Percentiles rank a stretch among this genome's conserved stretches.
phyloP scores from a whole-genome alignment of 2,329 filamentous ascomycete genomes.

The Penicillium sp. region DNA sequence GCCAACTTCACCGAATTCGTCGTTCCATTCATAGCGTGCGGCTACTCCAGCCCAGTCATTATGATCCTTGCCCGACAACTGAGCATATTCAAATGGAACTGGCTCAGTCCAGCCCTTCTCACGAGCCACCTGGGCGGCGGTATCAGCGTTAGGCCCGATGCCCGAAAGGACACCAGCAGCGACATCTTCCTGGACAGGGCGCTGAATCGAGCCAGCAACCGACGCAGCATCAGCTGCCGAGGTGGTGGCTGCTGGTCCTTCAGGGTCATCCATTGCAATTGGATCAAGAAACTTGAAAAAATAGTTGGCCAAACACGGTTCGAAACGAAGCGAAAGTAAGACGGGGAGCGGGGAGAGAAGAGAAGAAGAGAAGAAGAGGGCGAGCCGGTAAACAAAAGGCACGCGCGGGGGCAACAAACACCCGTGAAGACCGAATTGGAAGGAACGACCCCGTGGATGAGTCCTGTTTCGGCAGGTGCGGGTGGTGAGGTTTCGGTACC shows the following conservation, averaged over 20 bases:
- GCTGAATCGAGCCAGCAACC: background rate
- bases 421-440: too few species aligned
- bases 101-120: slow-evolving; percentile 43
- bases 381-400: too few species aligned
- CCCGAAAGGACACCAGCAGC: background rate
- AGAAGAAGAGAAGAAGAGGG: too few species aligned
- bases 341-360: too few species aligned
- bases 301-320: too few species aligned
- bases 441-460: too few species aligned
- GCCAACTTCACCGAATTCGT: slow-evolving; percentile 83
- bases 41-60: slow-evolving; percentile 58
- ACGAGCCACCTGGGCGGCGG: slow-evolving; percentile 27
- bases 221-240: background rate
- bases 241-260: background rate
- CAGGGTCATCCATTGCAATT: background rate
- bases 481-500: too few species aligned
- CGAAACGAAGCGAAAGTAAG: too few species aligned
- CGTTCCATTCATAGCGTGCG: slow-evolving; percentile 78
- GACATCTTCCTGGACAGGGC: background rate
- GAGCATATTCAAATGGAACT: slow-evolving; percentile 39
- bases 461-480: too few species aligned
- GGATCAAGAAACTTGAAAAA: too few species aligned
- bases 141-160: slow-evolving; percentile 18
- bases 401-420: too few species aligned
- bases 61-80: slow-evolving; percentile 23